Base-by-base conservation (phyloP, 192 early-diverging fungal genomes). In the Pilobolus umbonatus region DNA sequence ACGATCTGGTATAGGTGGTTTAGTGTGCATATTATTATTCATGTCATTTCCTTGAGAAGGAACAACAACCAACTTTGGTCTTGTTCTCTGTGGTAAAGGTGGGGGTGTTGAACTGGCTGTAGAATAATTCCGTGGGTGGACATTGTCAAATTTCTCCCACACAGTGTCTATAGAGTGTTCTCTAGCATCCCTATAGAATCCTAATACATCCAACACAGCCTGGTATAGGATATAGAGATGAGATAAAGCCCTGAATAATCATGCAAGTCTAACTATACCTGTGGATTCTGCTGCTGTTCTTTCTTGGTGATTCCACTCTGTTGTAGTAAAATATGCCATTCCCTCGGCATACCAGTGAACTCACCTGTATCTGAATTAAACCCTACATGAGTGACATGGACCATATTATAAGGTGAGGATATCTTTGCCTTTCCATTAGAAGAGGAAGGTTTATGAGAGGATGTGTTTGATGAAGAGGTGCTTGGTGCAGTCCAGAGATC, bases 311-410 rank as follows among this genome's bases (percentile, higher is more conserved):
- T 98, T 32, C 96, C 96, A 39, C 94, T 88, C 55, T 95, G 85
- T 55, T 86, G 81, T 30, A 98, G 80, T 68, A 98, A 75, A 21
- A 86, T 77, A 26, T 89, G 84, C 95, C 96, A 98, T 69, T 93
- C 91, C 65, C 84, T 86, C 25, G 96, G 96, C 43, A 98, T 66
- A 30, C 96, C 96, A 22, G 89, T 90, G 64, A 93, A 93, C 76
- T 98, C 93, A 43, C 94, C 95, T 34, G 92, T 96, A 55, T 95
- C 89, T 55, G 88, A 85, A 69, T 98, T 90, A 72, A 91, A 98
- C 8, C 96, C 96, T 22, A 98, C 96, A 69, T 98, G 96, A 14
- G 95, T 97, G 29, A 98, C 77, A 74, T 98, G 96, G 32, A 92
- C 81, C 4, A 95, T 92, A 70, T 97, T 97, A 75, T 93, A 98